phyloP scores from a whole-genome alignment of 371 early-diverging fungal species.

The Chytridium lagenaria region DNA sequence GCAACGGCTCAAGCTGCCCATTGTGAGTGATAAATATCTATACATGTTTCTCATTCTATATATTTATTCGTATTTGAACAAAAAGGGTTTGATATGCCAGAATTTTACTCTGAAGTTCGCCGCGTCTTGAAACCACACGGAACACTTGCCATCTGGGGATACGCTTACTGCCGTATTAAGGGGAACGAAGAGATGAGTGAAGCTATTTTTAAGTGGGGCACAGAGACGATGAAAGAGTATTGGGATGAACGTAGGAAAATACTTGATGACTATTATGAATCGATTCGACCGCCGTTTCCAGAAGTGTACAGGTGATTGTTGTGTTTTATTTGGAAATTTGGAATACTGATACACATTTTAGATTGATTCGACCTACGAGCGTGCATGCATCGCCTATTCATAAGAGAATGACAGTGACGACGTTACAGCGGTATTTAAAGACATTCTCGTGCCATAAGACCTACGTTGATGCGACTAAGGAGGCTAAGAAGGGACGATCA shows the following conservation, averaged over 20 bases:
- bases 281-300: constrained; percentile 48
- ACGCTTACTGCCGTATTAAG: constrained; percentile 56
- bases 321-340: too few relatives aligned
- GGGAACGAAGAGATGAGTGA: constrained; percentile 48
- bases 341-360: too few relatives aligned
- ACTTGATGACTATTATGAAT: constrained; percentile 49
- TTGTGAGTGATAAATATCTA: neutral
- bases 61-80: neutral
- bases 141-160: constrained; percentile 70
- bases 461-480: constrained; percentile 45
- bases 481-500: too few relatives aligned
- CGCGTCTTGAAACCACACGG: constrained; percentile 72
- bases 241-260: constrained; percentile 51
- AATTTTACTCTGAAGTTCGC: constrained; percentile 65
- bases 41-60: neutral
- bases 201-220: constrained; percentile 39
- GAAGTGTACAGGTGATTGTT: constrained; percentile 27
- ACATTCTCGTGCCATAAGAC: constrained; percentile 64
- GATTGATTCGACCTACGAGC: constrained; percentile 47
- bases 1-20: constrained; percentile 21
- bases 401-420: constrained; percentile 46
- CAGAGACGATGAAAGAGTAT: constrained; percentile 43
- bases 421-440: constrained; percentile 57
- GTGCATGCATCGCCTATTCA: constrained; percentile 45
- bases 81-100: constrained; percentile 61